Evolutionary conservation across 2,329 filamentous ascomycete genomes (phyloP), one percentile per base, ranked within the genome.

Genomic region (Cladosporium sp.): DNA sequence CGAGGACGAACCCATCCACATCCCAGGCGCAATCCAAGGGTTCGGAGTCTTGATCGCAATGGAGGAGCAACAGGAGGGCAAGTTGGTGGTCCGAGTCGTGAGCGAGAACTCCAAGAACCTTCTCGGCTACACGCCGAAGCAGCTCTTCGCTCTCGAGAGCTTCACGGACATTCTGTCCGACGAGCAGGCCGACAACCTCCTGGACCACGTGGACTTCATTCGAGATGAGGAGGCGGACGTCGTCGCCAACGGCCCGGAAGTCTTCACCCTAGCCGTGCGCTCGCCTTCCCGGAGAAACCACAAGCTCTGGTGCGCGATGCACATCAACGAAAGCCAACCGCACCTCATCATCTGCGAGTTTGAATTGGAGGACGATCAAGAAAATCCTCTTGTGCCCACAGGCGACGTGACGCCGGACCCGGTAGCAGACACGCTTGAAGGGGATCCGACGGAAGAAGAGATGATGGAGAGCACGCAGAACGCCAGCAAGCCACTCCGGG

Each of bases 1-100:
- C 64, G 90, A 95, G 68, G 90, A 95, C 63, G 90, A 95, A 63
- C 89, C 90, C 0, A 95, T 95, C 22, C 89, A 92, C 59, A 85
- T 89, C 1, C 90, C 90, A 1, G 89, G 89, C 33, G 87, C 87
- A 1, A 72, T 91, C 0, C 90, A 95, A 66, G 77, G 81, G 1
- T 95, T 95, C 60, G 90, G 90, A 1, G 75, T 87, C 3, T 73
- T 95, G 19, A 63, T 95, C 32, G 89, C 85, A 0, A 68, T 95
- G 16, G 80, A 84, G 50, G 86, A 91, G 66, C 83, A 88, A 50
- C 57, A 61, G 32, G 83, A 86, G 35, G 85, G 85, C 3, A 81
- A 79, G 37, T 78, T 93, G 9, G 66, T 81, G 1, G 86, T 91
- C 10, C 81, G 86, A 13, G 79, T 89, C 31, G 87, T 83, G 8